These are phyloP conservation scores for Globisporangium nunn DNA, from an alignment of 352 stramenopile species.

Conservation along the genomic window DNA sequence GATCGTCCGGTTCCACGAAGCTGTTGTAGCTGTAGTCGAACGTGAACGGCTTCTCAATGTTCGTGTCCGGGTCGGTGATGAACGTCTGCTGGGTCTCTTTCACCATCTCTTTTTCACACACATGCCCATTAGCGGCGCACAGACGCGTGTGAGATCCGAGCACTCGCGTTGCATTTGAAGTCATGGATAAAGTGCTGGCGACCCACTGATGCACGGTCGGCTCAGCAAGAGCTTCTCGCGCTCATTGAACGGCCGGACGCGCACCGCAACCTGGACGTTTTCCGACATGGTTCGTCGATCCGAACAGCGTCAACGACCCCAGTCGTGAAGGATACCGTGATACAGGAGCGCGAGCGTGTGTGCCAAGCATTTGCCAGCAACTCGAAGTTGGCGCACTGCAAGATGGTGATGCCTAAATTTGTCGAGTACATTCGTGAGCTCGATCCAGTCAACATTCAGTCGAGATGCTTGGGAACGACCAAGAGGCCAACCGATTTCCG, in stretches of 20 bases:
- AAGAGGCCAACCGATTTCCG: too few relatives aligned
- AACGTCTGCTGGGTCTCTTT: slow-evolving; percentile 77
- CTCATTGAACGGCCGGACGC: slow-evolving; percentile 78
- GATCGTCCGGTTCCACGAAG: slow-evolving; percentile 46
- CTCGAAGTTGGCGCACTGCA: too few relatives aligned
- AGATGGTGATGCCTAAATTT: too few relatives aligned
- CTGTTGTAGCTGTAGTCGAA: slow-evolving; percentile 90
- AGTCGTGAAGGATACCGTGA: neutral
- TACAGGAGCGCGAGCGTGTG: too few relatives aligned
- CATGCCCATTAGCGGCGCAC: too few relatives aligned
- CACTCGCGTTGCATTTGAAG: too few relatives aligned
- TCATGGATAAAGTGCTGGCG: neutral
- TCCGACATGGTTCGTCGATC: slow-evolving; percentile 41
- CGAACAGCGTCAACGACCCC: neutral
- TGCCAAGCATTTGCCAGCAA: too few relatives aligned
- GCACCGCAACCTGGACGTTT: slow-evolving; percentile 81
- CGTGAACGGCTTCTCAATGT: slow-evolving; percentile 70
- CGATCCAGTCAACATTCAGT: too few relatives aligned
- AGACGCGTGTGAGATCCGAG: neutral
- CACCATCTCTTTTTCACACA: slow-evolving; percentile 51
- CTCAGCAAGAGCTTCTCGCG: slow-evolving; percentile 69
- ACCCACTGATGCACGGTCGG: slow-evolving; percentile 61
- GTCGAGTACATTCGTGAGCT: too few relatives aligned
- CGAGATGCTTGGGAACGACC: too few relatives aligned
- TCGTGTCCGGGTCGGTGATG: slow-evolving; percentile 77